A percentile compares a stretch with the other conserved stretches of the same genome.
Evolutionary conservation across 441 rosid species (phyloP).

Genomic region (Adansonia madagascariensis): DNA sequence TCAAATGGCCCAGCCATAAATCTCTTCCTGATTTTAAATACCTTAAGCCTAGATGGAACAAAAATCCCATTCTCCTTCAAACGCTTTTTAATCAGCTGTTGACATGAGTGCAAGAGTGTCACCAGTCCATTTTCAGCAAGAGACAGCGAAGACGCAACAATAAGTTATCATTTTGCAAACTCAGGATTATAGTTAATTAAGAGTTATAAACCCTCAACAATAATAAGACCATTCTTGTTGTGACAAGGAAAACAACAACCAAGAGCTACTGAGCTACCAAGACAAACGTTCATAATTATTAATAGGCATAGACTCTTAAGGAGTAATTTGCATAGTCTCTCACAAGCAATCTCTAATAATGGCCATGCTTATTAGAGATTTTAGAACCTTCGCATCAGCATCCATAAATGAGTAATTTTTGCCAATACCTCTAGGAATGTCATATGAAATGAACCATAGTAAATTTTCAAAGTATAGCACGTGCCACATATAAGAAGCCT

Average conservation of each 20-base stretch:
- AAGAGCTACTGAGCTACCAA: neutral
- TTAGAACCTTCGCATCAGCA: conserved; percentile 11
- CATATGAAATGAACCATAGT: conserved; percentile 10
- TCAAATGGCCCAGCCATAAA: conserved; percentile 96
- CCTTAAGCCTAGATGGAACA: conserved; percentile 85
- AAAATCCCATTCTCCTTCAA: conserved; percentile 94
- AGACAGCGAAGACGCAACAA: conserved; percentile 18
- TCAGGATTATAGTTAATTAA: neutral
- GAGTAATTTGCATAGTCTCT: neutral
- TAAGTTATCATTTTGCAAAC: neutral
- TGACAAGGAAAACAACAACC: conserved; percentile 10
- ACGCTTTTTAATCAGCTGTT: conserved; percentile 91
- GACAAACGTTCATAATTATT: conserved; percentile 5
- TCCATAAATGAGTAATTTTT: neutral
- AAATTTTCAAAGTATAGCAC: conserved; percentile 3
- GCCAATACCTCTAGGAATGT: neutral
- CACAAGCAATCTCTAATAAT: neutral
- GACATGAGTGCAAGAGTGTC: conserved; percentile 23
- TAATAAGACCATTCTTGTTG: neutral
- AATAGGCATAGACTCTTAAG: conserved; percentile 12
- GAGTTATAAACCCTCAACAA: neutral
- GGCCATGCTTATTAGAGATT: conserved; percentile 13
- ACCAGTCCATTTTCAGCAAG: conserved; percentile 14
- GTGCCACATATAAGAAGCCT: neutral
- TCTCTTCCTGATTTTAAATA: conserved; percentile 64